Evolutionary conservation across 345 rosid genomes (phyloP).

Genomic region (Aurinia saxatilis): DNA sequence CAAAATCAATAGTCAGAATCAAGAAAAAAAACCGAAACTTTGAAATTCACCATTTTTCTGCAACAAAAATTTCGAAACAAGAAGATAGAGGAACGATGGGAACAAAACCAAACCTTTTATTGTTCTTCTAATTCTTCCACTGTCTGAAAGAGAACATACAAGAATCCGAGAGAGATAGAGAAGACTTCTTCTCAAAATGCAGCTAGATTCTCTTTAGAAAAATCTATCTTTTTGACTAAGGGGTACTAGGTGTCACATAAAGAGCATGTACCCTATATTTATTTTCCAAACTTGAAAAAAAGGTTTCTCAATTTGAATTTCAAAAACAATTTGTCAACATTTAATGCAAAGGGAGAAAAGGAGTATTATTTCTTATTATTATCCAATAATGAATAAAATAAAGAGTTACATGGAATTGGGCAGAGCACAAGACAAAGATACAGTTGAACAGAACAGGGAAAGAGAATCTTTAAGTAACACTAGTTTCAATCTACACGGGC

Average conservation of each 20-base stretch:
- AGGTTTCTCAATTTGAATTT: slow-evolving; percentile 30
- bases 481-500: slow-evolving; percentile 26
- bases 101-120: slow-evolving; percentile 21
- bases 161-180: slow-evolving; percentile 6
- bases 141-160: slow-evolving; percentile 4
- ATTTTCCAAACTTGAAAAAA: slow-evolving; percentile 12
- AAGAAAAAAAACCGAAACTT: neutral
- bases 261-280: neutral
- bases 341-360: slow-evolving; percentile 12
- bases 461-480: slow-evolving; percentile 32
- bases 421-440: slow-evolving; percentile 34
- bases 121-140: neutral
- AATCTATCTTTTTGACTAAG: slow-evolving; percentile 5
- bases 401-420: slow-evolving; percentile 8
- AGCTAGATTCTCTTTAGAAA: slow-evolving; percentile 3
- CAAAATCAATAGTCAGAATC: neutral
- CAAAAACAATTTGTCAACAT: slow-evolving; percentile 25
- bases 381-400: slow-evolving; percentile 5
- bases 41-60: too few relatives aligned
- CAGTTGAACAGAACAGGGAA: slow-evolving; percentile 26
- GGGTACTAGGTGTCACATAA: slow-evolving; percentile 1
- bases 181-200: slow-evolving; percentile 10
- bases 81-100: slow-evolving; percentile 1
- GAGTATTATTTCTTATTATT: neutral
- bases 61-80: neutral